phyloP scores from a whole-genome alignment of 2,329 filamentous ascomycete species.

The Colletotrichum abscissum region DNA sequence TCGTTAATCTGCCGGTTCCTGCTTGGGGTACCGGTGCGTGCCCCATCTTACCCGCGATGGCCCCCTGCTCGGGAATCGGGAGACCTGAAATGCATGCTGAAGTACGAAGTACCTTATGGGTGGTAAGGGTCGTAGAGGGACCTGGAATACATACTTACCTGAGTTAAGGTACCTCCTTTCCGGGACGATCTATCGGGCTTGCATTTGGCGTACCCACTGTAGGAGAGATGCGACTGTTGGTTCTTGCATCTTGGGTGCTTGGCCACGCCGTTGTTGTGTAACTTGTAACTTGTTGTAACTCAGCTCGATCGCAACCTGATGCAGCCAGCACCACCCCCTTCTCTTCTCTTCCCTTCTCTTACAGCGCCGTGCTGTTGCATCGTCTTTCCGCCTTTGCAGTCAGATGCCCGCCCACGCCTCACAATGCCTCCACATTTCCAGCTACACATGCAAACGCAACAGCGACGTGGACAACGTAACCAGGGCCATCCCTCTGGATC shows the following conservation, averaged over 20 bases:
- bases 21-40: background rate
- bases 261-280: too few species aligned
- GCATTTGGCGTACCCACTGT: constrained; percentile 13
- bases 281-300: background rate
- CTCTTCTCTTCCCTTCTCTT: too few species aligned
- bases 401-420: background rate
- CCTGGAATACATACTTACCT: too few species aligned
- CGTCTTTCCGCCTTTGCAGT: background rate
- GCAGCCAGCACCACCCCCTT: background rate
- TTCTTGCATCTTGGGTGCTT: constrained; percentile 1
- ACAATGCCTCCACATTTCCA: background rate
- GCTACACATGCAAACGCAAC: background rate
- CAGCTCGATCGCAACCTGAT: background rate
- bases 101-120: too few species aligned
- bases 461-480: background rate
- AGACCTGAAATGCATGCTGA: background rate
- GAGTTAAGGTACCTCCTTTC: background rate
- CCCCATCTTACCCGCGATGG: constrained; percentile 16
- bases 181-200: constrained; percentile 19
- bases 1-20: constrained; percentile 7
- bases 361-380: background rate
- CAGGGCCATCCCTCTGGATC: constrained; percentile 10
- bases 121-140: too few species aligned
- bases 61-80: background rate
- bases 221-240: constrained; percentile 5